Conservation (phyloP, 805 yeast species). For the Diddensiella caesifluorescens region DNA sequence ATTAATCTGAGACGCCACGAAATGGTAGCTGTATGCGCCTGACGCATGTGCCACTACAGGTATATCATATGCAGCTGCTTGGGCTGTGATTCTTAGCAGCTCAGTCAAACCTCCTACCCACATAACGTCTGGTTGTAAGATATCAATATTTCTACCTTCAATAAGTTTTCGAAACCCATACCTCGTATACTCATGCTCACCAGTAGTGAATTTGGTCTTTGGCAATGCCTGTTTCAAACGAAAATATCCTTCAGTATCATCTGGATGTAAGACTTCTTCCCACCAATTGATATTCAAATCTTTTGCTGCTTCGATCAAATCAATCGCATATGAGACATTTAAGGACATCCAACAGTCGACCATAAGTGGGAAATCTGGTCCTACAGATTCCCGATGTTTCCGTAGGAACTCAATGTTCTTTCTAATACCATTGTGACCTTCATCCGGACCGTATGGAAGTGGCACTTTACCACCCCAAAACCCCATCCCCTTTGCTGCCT, state of each 20-base stretch:
- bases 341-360: constrained; percentile 51
- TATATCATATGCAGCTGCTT: constrained; percentile 49
- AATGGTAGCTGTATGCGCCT: constrained; percentile 50
- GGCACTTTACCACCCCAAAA: constrained; percentile 53
- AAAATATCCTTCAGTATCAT: constrained; percentile 45
- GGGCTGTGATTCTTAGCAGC: constrained; percentile 41
- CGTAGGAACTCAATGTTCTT: constrained; percentile 43
- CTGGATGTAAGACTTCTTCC: constrained; percentile 49
- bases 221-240: constrained; percentile 44
- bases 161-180: constrained; percentile 48
- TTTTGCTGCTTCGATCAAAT: constrained; percentile 39
- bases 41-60: constrained; percentile 52
- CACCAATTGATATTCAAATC: constrained; percentile 49
- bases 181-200: constrained; percentile 49
- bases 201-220: constrained; percentile 45
- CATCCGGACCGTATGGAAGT: constrained; percentile 47
- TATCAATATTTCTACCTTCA: constrained; percentile 45
- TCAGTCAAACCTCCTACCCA: constrained; percentile 52
- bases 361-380: constrained; percentile 50
- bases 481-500: constrained; percentile 45
- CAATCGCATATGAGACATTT: constrained; percentile 44
- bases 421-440: constrained; percentile 43
- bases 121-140: constrained; percentile 49
- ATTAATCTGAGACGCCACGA: constrained; percentile 44
- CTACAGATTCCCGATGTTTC: constrained; percentile 42